Percentiles rank a stretch among this genome's conserved stretches.
Conservation (phyloP, 2,329 filamentous ascomycete genomes). For the Helminthosporium solani region DNA sequence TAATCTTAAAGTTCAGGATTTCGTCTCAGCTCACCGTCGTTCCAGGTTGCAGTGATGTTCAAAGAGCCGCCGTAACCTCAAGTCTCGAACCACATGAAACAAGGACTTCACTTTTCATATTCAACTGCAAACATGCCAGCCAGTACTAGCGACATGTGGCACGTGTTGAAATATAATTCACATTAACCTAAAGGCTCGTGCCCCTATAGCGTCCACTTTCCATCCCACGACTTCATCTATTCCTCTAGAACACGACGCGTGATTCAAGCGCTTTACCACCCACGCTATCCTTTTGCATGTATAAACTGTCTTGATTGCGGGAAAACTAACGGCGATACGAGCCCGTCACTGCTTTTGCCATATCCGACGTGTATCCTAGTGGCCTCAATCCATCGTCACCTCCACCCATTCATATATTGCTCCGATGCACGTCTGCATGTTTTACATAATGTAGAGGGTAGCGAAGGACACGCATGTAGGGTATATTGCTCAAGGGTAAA, state of each 20-base stretch:
- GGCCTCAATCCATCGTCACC: background rate
- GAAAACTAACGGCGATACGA: no score
- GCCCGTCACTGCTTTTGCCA: no score
- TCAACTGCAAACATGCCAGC: no score
- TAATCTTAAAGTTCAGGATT: background rate
- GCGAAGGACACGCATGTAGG: conserved; percentile 1
- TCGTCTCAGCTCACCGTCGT: conserved; percentile 10
- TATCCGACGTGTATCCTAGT: no score
- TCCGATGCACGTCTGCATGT: conserved; percentile 7
- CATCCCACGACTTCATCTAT: conserved; percentile 1
- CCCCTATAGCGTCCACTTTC: background rate
- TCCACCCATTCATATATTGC: background rate
- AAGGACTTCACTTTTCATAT: no score
- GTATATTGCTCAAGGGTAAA: background rate
- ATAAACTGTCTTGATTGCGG: no score
- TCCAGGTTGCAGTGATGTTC: conserved; percentile 18
- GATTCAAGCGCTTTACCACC: no score
- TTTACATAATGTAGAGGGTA: conserved; percentile 3
- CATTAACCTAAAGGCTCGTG: background rate
- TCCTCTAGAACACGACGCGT: background rate
- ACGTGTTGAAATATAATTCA: background rate
- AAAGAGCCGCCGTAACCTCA: conserved; percentile 17
- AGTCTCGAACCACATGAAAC: conserved; percentile 15
- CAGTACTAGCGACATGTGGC: background rate
- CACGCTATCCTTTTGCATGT: no score